These are phyloP conservation scores for Alternaria postmessia DNA, from an alignment of 2,329 filamentous ascomycete genomes.

Conservation along the genomic window DNA sequence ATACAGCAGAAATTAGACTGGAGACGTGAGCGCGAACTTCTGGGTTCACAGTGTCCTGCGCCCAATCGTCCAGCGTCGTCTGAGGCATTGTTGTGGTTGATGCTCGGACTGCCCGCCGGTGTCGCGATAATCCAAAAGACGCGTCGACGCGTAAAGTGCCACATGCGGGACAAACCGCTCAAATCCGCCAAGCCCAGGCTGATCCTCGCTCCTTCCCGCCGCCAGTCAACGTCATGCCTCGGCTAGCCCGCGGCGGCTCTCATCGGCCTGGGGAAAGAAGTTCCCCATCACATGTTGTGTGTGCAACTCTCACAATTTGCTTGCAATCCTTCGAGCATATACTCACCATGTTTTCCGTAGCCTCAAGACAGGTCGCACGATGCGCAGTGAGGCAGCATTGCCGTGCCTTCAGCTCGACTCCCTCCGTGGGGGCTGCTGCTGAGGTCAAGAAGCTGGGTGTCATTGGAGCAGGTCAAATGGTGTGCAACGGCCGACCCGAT, in stretches of 20 bases:
- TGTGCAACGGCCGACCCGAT: slow-evolving; percentile 53
- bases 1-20: slow-evolving; percentile 89
- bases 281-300: slow-evolving; percentile 28
- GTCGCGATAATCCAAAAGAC: slow-evolving; percentile 26
- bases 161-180: slow-evolving; percentile 26
- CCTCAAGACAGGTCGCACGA: slow-evolving; percentile 39
- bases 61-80: slow-evolving; percentile 56
- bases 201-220: slow-evolving; percentile 4
- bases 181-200: slow-evolving; percentile 34
- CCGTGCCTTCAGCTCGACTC: slow-evolving; percentile 72
- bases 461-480: slow-evolving; percentile 95
- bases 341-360: slow-evolving; percentile 43
- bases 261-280: slow-evolving; percentile 26
- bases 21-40: slow-evolving; percentile 93
- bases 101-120: slow-evolving; percentile 15
- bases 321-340: neutral
- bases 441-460: slow-evolving; percentile 90
- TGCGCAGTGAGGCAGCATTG: slow-evolving; percentile 42
- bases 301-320: slow-evolving; percentile 2
- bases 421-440: slow-evolving; percentile 65
- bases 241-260: slow-evolving; percentile 34
- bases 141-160: slow-evolving; percentile 48
- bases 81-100: slow-evolving; percentile 48
- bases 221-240: slow-evolving; percentile 31
- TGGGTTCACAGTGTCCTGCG: slow-evolving; percentile 72